Evolutionary conservation across 1,284 basidiomycete genomes (phyloP).

Genomic region (Naganishia liquefaciens): DNA sequence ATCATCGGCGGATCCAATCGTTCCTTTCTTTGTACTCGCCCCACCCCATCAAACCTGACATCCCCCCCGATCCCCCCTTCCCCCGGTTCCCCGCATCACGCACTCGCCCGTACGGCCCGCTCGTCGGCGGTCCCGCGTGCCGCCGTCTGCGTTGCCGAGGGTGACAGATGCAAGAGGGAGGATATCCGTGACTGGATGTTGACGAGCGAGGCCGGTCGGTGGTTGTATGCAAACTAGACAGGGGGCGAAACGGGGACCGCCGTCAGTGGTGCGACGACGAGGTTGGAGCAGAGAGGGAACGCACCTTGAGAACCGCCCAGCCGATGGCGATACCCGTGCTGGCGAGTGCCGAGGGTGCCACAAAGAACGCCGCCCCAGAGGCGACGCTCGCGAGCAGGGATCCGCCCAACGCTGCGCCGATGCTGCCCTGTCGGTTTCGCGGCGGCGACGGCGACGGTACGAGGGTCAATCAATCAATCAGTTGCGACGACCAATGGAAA

Average conservation of each 20-base stretch:
- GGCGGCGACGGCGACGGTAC: too few relatives aligned
- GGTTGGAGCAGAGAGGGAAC: constrained; percentile 21
- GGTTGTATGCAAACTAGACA: constrained; percentile 26
- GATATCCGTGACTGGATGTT: constrained; percentile 26
- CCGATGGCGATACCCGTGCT: constrained; percentile 48
- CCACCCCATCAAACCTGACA: too few relatives aligned
- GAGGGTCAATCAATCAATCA: too few relatives aligned
- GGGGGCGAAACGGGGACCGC: too few relatives aligned
- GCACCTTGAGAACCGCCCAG: constrained; percentile 47
- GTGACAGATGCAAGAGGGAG: constrained; percentile 26
- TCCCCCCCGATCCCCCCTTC: too few relatives aligned
- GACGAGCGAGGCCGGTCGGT: constrained; percentile 23
- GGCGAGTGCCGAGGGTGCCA: constrained; percentile 46
- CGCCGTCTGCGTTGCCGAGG: constrained; percentile 13
- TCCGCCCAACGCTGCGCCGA: constrained; percentile 46
- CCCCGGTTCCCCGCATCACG: too few relatives aligned
- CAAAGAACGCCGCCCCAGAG: constrained; percentile 49
- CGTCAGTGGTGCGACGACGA: too few relatives aligned
- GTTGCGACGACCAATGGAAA: neutral
- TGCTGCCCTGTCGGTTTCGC: constrained; percentile 44
- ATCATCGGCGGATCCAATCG: too few relatives aligned
- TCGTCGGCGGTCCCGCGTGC: too few relatives aligned
- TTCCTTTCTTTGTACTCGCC: too few relatives aligned
- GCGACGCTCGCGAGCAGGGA: constrained; percentile 48
- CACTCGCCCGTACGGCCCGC: too few relatives aligned